These are phyloP conservation scores for Ceratocystis harringtonii DNA, from an alignment of 2,329 filamentous ascomycete genomes.

Conservation along the genomic window DNA sequence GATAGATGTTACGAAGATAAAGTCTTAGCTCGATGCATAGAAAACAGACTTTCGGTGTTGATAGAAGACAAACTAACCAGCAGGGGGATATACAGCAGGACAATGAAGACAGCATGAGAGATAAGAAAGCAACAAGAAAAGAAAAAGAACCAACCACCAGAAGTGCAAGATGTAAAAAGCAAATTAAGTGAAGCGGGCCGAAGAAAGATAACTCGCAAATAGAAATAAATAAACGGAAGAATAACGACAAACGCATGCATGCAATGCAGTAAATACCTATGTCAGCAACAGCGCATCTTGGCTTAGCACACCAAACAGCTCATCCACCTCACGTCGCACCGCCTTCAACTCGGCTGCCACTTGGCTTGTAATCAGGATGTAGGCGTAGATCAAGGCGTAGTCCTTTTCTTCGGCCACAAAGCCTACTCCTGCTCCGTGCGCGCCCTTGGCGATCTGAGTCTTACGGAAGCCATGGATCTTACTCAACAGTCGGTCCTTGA, in stretches of 20 bases:
- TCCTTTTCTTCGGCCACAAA: slow-evolving; percentile 54
- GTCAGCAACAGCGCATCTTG: slow-evolving; percentile 44
- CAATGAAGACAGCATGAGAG: too few species aligned
- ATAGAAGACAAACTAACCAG: neutral
- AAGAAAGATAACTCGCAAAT: neutral
- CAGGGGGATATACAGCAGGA: neutral
- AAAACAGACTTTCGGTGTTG: neutral
- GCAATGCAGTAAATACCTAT: slow-evolving; percentile 22
- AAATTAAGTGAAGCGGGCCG: neutral
- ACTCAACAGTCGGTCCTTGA: slow-evolving; percentile 67
- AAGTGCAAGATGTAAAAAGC: neutral
- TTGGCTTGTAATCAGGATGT: slow-evolving; percentile 55
- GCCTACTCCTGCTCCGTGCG: slow-evolving; percentile 21
- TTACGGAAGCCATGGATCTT: slow-evolving; percentile 80
- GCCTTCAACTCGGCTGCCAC: slow-evolving; percentile 49
- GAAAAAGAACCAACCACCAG: neutral
- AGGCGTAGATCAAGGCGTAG: slow-evolving; percentile 85
- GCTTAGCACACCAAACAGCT: slow-evolving; percentile 46
- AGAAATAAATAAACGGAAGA: neutral
- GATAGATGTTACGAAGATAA: neutral
- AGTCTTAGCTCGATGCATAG: neutral
- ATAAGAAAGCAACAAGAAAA: neutral
- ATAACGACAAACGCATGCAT: neutral
- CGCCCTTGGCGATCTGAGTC: slow-evolving; percentile 34
- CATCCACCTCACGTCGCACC: slow-evolving; percentile 46